Conservation (phyloP, 331 rosid species). For the Ulmus americana region DNA sequence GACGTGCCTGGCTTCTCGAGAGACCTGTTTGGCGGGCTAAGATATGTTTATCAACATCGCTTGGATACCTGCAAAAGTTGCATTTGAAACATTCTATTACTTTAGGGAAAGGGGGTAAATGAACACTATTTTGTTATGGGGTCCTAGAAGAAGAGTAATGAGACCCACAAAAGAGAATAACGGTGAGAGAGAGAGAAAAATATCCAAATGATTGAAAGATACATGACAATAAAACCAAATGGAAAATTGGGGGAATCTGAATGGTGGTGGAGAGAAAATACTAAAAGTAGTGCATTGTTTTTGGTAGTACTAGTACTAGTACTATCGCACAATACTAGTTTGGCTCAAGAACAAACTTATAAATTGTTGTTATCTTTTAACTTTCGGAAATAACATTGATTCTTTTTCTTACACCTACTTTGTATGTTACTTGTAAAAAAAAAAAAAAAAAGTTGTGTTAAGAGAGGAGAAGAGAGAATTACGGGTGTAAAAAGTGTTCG, state of each 20-base stretch:
- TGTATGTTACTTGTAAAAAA: constrained; percentile 24
- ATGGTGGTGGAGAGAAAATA: constrained; percentile 49
- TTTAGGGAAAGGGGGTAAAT: not conserved
- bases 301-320: not conserved
- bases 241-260: constrained; percentile 53
- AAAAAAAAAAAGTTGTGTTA: not conserved
- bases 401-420: constrained; percentile 37
- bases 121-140: constrained; percentile 10
- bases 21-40: constrained; percentile 98
- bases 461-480: constrained; percentile 7
- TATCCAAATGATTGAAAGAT: constrained; percentile 32
- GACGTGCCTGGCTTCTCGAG: constrained; percentile 93
- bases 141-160: constrained; percentile 28
- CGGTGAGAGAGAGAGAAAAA: constrained; percentile 8
- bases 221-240: constrained; percentile 28
- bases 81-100: constrained; percentile 2
- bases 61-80: constrained; percentile 76
- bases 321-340: no score
- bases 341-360: not conserved
- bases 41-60: constrained; percentile 91
- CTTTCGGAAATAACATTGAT: constrained; percentile 38
- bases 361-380: constrained; percentile 22
- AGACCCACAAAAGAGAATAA: constrained; percentile 25
- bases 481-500: constrained; percentile 98
- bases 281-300: constrained; percentile 36